A percentile compares a stretch with the other conserved stretches of the same genome.
Evolutionary conservation across 805 yeast species (phyloP).

Genomic region (Wickerhamomyces bisporus): DNA sequence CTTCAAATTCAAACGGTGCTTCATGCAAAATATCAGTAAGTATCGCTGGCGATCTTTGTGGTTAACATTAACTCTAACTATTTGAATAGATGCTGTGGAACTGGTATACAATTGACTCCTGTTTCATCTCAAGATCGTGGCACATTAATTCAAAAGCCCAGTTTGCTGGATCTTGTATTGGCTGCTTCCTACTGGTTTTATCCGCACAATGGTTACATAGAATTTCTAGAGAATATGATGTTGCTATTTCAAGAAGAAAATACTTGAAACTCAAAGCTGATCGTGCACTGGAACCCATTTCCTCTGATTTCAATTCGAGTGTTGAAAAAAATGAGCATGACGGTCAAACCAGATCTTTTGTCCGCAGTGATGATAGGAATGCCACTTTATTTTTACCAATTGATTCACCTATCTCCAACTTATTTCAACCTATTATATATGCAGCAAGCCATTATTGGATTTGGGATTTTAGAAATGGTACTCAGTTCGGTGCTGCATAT

Average conservation of each 20-base stretch:
- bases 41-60: neutral
- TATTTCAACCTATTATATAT: constrained; percentile 20
- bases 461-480: constrained; percentile 11
- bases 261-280: constrained; percentile 8
- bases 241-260: constrained; percentile 30
- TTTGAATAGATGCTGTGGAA: constrained; percentile 64
- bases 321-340: constrained; percentile 6
- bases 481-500: constrained; percentile 18
- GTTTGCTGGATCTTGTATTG: constrained; percentile 73
- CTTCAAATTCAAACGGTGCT: constrained; percentile 3
- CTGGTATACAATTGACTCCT: constrained; percentile 64
- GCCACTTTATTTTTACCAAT: constrained; percentile 14
- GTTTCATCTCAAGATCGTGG: constrained; percentile 62
- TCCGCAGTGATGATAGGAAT: constrained; percentile 9
- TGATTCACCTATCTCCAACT: constrained; percentile 6
- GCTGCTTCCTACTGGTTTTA: constrained; percentile 55
- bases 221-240: constrained; percentile 46
- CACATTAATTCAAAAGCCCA: constrained; percentile 51
- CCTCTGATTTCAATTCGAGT: neutral
- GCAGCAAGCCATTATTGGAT: constrained; percentile 26
- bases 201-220: constrained; percentile 55
- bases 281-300: constrained; percentile 1
- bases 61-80: neutral
- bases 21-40: constrained; percentile 28
- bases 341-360: neutral